Evolutionary conservation across 305 asterid species (phyloP), one percentile per base, ranked within the genome.

Genomic region (Plantago coronopus): DNA sequence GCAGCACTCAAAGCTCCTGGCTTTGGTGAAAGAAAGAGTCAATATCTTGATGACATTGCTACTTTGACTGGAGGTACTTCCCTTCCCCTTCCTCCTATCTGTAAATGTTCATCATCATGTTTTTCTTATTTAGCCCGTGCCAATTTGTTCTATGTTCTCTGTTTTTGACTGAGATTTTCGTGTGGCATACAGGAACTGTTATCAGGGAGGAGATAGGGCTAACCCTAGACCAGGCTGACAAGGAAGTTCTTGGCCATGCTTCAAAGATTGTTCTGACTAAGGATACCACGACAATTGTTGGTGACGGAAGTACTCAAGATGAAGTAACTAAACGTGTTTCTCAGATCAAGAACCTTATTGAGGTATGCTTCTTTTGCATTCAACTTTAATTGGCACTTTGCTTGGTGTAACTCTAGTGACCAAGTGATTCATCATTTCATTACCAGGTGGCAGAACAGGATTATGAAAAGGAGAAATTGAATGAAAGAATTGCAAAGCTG

Each of bases 1-100:
- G 95, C 96, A 49, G 97, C 97, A 57, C 82, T 90, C 22, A 90
- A 90, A 76, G 97, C 97, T 56, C 97, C 97, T 73, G 95, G 97
- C 15, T 90, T 87, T 77, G 97, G 97, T 50, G 97, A 83, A 56
- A 81, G 96, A 57, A 90, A 90, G 74, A 83, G 91, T 70, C 89
- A 90, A 57, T 90, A 87, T 76, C 95, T 90, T 59, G 97, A 87
- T 46, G 95, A 90, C 73, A 87, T 90, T 76, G 97, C 96, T 38
- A 64, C 78, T 54, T 66, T 90, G 68, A 90, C 97, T 0, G 97
- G 97, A 78, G 97, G 95, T 87, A 62, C 48, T 12, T 44, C 18
- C 13, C 48, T 59, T 22, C 43, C 59, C 11, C 57, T 27, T 23
- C 45, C 55, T 16, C 46, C n/a, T n/a, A n/a, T n/a, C n/a, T n/a